These are phyloP conservation scores for Oryza rufipogon DNA, from an alignment of 176 grass and related monocot species.

Conservation along the genomic window DNA sequence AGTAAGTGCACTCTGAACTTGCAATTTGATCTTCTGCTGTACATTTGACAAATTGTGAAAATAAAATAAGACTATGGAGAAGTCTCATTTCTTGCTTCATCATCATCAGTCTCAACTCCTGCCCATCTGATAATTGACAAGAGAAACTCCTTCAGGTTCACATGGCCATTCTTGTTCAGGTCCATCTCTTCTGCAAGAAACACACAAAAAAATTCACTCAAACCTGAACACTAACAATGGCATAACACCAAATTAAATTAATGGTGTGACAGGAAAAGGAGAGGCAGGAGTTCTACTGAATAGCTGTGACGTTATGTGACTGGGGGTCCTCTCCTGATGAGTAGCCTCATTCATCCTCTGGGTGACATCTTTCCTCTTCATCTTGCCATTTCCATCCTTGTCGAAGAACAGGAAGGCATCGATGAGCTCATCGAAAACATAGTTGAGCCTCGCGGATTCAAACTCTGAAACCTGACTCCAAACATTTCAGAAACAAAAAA, in stretches of 20 bases:
- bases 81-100: constrained; percentile 30
- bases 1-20: not conserved
- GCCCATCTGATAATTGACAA: constrained; percentile 68
- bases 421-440: constrained; percentile 62
- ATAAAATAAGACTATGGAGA: constrained; percentile 12
- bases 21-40: not conserved
- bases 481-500: not conserved
- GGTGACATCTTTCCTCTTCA: constrained; percentile 57
- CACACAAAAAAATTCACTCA: not conserved
- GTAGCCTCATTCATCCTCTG: constrained; percentile 59
- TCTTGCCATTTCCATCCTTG: constrained; percentile 65
- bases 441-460: constrained; percentile 55
- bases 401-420: constrained; percentile 72
- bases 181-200: constrained; percentile 79
- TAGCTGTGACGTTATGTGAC: constrained; percentile 47
- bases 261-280: not conserved
- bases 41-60: not conserved
- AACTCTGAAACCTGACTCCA: constrained; percentile 50
- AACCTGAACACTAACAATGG: not conserved
- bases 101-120: constrained; percentile 55
- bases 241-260: not conserved
- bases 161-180: constrained; percentile 62
- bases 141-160: constrained; percentile 81
- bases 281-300: constrained; percentile 48
- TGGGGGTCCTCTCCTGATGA: constrained; percentile 64